Base-by-base conservation (phyloP, 495 filamentous ascomycete species). In the Pseudevernia furfuracea region DNA sequence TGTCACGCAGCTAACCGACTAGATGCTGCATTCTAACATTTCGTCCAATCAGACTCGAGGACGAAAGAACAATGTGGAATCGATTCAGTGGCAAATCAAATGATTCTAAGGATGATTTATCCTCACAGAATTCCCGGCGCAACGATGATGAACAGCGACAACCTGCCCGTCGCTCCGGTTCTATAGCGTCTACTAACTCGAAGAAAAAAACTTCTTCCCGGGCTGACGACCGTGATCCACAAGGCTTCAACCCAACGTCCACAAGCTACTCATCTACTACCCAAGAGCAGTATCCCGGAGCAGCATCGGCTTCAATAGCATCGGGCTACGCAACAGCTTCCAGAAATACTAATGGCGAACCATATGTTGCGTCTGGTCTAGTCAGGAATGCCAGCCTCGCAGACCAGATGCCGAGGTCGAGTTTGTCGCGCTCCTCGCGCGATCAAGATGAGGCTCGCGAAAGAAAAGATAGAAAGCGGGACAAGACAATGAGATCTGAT, bases 271-370 rank as follows among this genome's bases (percentile, higher is more conserved):
- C 70, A 62, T 69, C 75, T 34, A 73, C 76, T 11, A 76, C 77
- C 19, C 65, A 71, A 63, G 77, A 72, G 60, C 72, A 74, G 23
- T 76, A 74, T 68, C 73, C 69, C 65, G 81, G 79, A 57, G 68
- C 72, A 32, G 75, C 80, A 25, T 74, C 74, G 53, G 75, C 80
- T 36, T 82, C 80, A 0, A 73, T 81, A 48, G 82, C 79, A 52
- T 82, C 81, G 49, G 78, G 77, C 64, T 84, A 81, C 72, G 76
- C 82, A 61, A 84, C 82, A 46, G 81, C 82, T 37, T 76, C 78
- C n/a, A 75, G 77, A 23, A 71, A 76, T 43, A 38, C 68, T 21
- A 65, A 71, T 30, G 71, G 70, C 36, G 67, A 73, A 48, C 55
- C 73, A 53, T 66, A 76, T 48, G n/a, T 60, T 25, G 44, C 59